Evolutionary conservation across 495 filamentous ascomycete species (phyloP), one percentile per base, ranked within the genome.

Genomic region (Entonaema liquescens): DNA sequence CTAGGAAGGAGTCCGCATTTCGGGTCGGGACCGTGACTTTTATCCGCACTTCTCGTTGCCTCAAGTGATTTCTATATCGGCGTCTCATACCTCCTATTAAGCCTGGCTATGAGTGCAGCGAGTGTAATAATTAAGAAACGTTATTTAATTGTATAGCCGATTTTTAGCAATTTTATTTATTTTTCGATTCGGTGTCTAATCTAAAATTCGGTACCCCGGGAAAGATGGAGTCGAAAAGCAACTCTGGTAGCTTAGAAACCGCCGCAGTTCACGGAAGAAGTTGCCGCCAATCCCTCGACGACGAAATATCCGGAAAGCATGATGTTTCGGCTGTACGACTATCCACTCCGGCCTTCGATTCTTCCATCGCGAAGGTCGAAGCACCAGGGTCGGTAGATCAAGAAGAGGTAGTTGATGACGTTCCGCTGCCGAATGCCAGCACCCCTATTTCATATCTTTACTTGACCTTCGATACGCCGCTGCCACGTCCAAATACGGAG

Each of bases 381-480:
- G 31, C n/a, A 6, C 29, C 40, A 13, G 25, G 26, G 44, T 35
- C n/a, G 31, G 23, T 21, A 19, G n/a, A 42, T 19, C 52, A 38
- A 15, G 44, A 66, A 55, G 49, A 33, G 49, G 23, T 25, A 4
- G 49, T 21, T 8, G 26, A 57, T 4, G 56, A 66, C 17, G 3
- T 36, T 1, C 15, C 64, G 12, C 31, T 11, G 13, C 60, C 61
- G 5, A 55, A 76, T 54, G 62, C 26, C 6, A 60, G 47, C 9
- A 71, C 57, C 15, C 72, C 76, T 15, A 91, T 95, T 66, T 81
- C 86, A 13, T 87, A 88, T 73, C 85, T 88, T 28, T 95, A 94
- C 74, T 83, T 97, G 15, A 92, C 89, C 31, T 90, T 93, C 62
- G 85, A 90, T 21, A 95, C 91, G 5, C 74, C 82, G 9, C 74